Evolutionary conservation across 1,284 basidiomycete genomes (phyloP).

Genomic region (Malassezia arunalokei): DNA sequence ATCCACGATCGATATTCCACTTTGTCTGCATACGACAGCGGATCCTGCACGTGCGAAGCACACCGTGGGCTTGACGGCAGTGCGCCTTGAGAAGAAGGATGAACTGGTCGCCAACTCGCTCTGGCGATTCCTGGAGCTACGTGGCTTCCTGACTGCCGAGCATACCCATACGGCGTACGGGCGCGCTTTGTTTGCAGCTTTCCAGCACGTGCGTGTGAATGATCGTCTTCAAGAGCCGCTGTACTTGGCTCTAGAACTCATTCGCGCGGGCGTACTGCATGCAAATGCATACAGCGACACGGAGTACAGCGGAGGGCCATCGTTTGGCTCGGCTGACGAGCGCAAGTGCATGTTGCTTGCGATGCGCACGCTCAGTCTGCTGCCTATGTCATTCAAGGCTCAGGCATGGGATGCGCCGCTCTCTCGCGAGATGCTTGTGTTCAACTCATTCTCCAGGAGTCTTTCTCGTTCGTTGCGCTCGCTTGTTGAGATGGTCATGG

Average conservation of each 20-base stretch:
- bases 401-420: slow-evolving; percentile 61
- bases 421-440: slow-evolving; percentile 87
- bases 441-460: slow-evolving; percentile 90
- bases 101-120: slow-evolving; percentile 96
- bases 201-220: slow-evolving; percentile 67
- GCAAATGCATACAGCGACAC: slow-evolving; percentile 78
- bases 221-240: slow-evolving; percentile 97
- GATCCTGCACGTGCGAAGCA: slow-evolving; percentile 28
- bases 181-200: slow-evolving; percentile 72
- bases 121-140: slow-evolving; percentile 90
- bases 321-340: slow-evolving; percentile 57
- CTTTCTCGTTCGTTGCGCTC: slow-evolving; percentile 78
- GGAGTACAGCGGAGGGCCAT: slow-evolving; percentile 82
- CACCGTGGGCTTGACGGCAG: slow-evolving; percentile 29
- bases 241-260: slow-evolving; percentile 71
- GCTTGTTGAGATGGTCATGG: slow-evolving; percentile 74
- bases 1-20: slow-evolving; percentile 89
- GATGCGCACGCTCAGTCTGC: slow-evolving; percentile 86
- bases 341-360: slow-evolving; percentile 76
- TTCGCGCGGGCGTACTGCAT: slow-evolving; percentile 87
- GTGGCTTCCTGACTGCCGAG: slow-evolving; percentile 77
- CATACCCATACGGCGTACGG: slow-evolving; percentile 76
- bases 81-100: slow-evolving; percentile 79
- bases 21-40: slow-evolving; percentile 77
- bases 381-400: slow-evolving; percentile 74